These are phyloP conservation scores for Ogataea thermomethanolica DNA, from an alignment of 805 yeast species.

Conservation along the genomic window DNA sequence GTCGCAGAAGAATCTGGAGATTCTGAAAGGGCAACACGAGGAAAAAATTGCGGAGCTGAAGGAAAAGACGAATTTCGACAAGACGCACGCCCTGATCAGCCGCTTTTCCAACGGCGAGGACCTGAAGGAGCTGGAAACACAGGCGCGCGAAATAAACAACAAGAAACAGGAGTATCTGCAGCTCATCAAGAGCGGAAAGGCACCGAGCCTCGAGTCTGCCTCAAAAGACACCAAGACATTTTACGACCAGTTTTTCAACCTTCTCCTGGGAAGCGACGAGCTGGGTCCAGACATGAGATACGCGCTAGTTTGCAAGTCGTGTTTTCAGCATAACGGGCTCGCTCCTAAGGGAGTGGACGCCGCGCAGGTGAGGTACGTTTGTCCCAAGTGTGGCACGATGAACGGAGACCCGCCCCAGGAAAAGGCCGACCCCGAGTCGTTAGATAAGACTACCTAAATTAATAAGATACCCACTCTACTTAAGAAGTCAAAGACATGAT, in stretches of 20 bases:
- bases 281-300: slow-evolving; percentile 54
- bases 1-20: slow-evolving; percentile 25
- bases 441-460: slow-evolving; percentile 1
- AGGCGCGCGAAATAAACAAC: slow-evolving; percentile 41
- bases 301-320: slow-evolving; percentile 69
- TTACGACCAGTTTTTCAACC: slow-evolving; percentile 39
- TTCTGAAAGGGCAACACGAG: slow-evolving; percentile 32
- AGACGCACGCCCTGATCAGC: slow-evolving; percentile 68
- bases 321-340: slow-evolving; percentile 71
- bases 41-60: slow-evolving; percentile 35
- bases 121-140: slow-evolving; percentile 34
- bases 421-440: not conserved
- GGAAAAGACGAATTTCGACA: slow-evolving; percentile 64
- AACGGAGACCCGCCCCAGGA: slow-evolving; percentile 27
- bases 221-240: slow-evolving; percentile 11
- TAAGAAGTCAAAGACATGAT: slow-evolving; percentile 66
- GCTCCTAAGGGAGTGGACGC: slow-evolving; percentile 70
- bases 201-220: slow-evolving; percentile 10
- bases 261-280: slow-evolving; percentile 61
- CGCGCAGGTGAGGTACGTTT: slow-evolving; percentile 46
- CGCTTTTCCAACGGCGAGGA: slow-evolving; percentile 58
- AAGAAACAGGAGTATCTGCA: slow-evolving; percentile 40
- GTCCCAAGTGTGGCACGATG: slow-evolving; percentile 59
- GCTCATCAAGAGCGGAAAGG: slow-evolving; percentile 30
- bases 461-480: slow-evolving; percentile 6